Conservation (phyloP, 2,329 filamentous ascomycete genomes). For the Pleoardoris graminearum region DNA sequence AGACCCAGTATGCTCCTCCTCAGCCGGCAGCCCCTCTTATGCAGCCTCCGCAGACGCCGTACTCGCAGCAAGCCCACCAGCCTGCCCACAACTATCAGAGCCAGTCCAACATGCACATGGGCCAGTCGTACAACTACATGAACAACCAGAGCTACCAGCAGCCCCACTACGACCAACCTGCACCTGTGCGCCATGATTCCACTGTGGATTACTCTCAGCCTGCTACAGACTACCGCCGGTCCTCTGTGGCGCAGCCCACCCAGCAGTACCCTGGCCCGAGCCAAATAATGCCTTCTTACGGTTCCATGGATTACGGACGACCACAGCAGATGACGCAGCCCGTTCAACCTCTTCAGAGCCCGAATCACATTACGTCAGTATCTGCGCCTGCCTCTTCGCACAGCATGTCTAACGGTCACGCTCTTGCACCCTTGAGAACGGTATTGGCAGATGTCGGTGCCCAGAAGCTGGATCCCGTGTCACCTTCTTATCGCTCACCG, state of each 20-base stretch:
- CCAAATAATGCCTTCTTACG: constrained; percentile 42
- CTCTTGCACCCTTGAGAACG: constrained; percentile 51
- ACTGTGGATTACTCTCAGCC: constrained; percentile 45
- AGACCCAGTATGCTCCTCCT: constrained; percentile 37
- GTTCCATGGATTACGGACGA: constrained; percentile 44
- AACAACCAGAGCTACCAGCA: constrained; percentile 41
- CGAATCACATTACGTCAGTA: constrained; percentile 36
- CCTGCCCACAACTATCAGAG: constrained; percentile 36
- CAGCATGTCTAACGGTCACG: constrained; percentile 34
- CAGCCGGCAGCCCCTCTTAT: constrained; percentile 43
- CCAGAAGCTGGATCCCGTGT: constrained; percentile 49
- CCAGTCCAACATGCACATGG: constrained; percentile 42
- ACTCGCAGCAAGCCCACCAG: constrained; percentile 34
- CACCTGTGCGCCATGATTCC: constrained; percentile 43
- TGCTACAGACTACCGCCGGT: constrained; percentile 45
- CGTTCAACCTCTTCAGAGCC: constrained; percentile 38
- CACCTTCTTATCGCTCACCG: constrained; percentile 49
- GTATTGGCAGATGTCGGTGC: constrained; percentile 36
- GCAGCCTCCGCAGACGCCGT: constrained; percentile 43
- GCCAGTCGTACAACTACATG: constrained; percentile 48
- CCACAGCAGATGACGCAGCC: constrained; percentile 43
- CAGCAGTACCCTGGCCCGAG: constrained; percentile 43
- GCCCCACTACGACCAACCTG: constrained; percentile 44
- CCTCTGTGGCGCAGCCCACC: constrained; percentile 41
- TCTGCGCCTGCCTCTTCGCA: constrained; percentile 33